These are phyloP conservation scores for Citrus sp. DNA, from an alignment of 345 rosid species.

Conservation along the genomic window DNA sequence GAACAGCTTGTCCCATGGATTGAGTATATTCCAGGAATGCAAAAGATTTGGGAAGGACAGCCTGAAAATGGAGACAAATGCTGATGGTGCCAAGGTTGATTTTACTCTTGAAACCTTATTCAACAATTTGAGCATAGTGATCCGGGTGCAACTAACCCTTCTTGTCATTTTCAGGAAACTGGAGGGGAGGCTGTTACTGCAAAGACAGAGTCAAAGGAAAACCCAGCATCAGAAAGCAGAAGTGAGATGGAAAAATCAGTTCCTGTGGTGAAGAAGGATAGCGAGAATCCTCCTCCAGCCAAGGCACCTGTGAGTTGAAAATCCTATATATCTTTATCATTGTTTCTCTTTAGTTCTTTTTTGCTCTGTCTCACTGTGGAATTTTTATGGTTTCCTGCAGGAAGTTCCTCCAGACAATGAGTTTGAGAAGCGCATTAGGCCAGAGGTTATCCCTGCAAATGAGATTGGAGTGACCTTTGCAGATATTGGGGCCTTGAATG, in stretches of 20 bases:
- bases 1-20: conserved; percentile 92
- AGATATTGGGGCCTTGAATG: conserved; percentile 90
- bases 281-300: conserved; percentile 51
- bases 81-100: conserved; percentile 66
- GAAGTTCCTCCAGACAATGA: conserved; percentile 93
- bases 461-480: conserved; percentile 97
- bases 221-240: conserved; percentile 46
- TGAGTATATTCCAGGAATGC: conserved; percentile 86
- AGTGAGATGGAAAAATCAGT: conserved; percentile 58
- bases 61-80: conserved; percentile 72
- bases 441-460: conserved; percentile 92
- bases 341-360: neutral
- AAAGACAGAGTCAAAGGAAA: conserved; percentile 62
- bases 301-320: conserved; percentile 56
- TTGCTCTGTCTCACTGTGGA: conserved; percentile 6
- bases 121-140: conserved; percentile 2
- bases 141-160: neutral
- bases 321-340: neutral
- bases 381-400: conserved; percentile 31
- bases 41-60: conserved; percentile 57
- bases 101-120: conserved; percentile 8
- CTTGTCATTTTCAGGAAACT: conserved; percentile 27
- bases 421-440: conserved; percentile 94
- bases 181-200: conserved; percentile 47
- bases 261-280: conserved; percentile 66